Base-by-base conservation (phyloP, 441 rosid species). In the Erysimum pusillum region DNA sequence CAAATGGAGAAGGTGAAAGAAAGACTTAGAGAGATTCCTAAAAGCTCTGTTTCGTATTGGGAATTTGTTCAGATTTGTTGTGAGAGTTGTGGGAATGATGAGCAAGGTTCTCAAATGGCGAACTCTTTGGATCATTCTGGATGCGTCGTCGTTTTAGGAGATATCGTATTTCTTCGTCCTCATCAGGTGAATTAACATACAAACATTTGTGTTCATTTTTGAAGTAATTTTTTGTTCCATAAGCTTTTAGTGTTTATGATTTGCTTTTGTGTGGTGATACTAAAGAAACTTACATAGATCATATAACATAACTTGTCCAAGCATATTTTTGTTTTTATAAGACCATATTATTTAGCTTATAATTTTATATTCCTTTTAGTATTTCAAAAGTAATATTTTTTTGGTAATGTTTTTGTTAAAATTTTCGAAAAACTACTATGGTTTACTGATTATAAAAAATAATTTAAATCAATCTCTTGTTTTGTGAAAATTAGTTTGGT, bases 141-240 rank as follows among this genome's bases (percentile, higher is more conserved):
- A 45, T 75, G 82, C 76, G 91, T 89, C 74, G 76, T 87, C 81
- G 86, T 89, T 63, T 68, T 80, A 11, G 90, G 91, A 20, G 77
- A 84, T 63, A 63, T 83, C 7, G 93, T 87, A 11, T 81, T 80
- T 4, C 89, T 89, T 63, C 83, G 80, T 49, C 90, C 91, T 1
- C 86, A 85, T 63, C 86, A 89, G 91, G 93, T 87, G 52, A n/a
- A 48, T 41, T 53, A 14, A n/a, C n/a, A n/a, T n/a, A 4, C 22
- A 8, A 41, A 20, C 8, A 38, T 32, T 62, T 67, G 25, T 25
- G 39, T 44, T 44, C 9, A 4, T 14, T 5, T 2, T 57, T 54
- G 25, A 13, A 10, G 10, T 11, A 31, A 20, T 48, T 68, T 53
- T 67, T 36, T 57, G 54, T 9, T 48, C 8, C 6, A 10, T 45